These are phyloP conservation scores for Monosporascus sp. DNA, from an alignment of 2,329 filamentous ascomycete genomes.

Conservation along the genomic window DNA sequence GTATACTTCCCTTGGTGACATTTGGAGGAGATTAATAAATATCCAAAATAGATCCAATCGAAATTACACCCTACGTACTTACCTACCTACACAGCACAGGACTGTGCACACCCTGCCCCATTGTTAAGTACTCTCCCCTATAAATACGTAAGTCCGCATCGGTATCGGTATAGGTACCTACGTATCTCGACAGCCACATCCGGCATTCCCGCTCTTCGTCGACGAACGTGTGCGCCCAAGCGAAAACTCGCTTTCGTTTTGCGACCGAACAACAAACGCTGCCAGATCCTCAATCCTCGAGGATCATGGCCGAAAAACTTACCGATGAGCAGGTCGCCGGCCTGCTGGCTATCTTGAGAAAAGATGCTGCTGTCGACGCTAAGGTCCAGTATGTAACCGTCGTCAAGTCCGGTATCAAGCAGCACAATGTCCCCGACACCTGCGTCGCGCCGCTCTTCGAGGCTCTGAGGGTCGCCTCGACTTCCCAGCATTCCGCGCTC, in stretches of 20 bases:
- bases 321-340: slow-evolving; percentile 54
- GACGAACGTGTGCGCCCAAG: slow-evolving; percentile 2
- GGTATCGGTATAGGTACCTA: not conserved
- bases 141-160: too few species aligned
- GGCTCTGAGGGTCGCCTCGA: slow-evolving; percentile 69
- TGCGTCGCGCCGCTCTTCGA: slow-evolving; percentile 74
- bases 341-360: slow-evolving; percentile 48
- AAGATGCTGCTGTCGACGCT: slow-evolving; percentile 62
- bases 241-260: slow-evolving; percentile 9
- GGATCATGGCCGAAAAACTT: slow-evolving; percentile 51
- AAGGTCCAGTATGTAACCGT: slow-evolving; percentile 68
- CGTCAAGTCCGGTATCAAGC: slow-evolving; percentile 86
- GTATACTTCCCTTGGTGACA: too few species aligned
- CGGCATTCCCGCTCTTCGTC: not conserved
- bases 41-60: too few species aligned
- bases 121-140: too few species aligned
- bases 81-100: too few species aligned
- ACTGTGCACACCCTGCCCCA: too few species aligned
- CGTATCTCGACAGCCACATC: not conserved
- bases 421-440: slow-evolving; percentile 78
- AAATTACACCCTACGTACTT: too few species aligned
- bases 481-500: slow-evolving; percentile 71
- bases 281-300: slow-evolving; percentile 20
- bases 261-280: slow-evolving; percentile 3
- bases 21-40: too few species aligned